These are phyloP conservation scores for Coemansia interrupta DNA, from an alignment of 192 early-diverging fungal genomes.

Conservation along the genomic window DNA sequence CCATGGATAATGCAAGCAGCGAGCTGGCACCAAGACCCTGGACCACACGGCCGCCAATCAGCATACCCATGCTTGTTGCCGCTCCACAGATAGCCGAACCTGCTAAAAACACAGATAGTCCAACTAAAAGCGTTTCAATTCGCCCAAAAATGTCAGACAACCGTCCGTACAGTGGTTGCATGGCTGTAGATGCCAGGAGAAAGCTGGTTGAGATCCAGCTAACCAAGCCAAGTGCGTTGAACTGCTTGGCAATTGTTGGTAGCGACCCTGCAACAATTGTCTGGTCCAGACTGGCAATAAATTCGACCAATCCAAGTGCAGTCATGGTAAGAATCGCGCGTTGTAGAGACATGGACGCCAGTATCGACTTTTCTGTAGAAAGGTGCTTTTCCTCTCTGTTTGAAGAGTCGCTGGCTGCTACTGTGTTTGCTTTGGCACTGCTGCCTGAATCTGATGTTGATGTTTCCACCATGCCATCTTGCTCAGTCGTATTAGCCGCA, in stretches of 20 bases:
- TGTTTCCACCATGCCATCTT: too few species aligned
- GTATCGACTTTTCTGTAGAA: background rate
- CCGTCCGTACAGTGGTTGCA: constrained; percentile 75
- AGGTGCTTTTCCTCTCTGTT: background rate
- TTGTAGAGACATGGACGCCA: background rate
- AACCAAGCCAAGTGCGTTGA: constrained; percentile 55
- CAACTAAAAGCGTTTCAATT: constrained; percentile 52
- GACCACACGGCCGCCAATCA: constrained; percentile 67
- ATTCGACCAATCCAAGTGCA: constrained; percentile 49
- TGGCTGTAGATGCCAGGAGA: constrained; percentile 64
- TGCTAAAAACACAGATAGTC: constrained; percentile 52
- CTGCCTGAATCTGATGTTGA: too few species aligned
- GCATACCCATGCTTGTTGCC: constrained; percentile 57
- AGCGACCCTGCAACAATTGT: constrained; percentile 66
- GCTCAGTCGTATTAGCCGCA: too few species aligned
- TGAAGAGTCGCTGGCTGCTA: too few species aligned
- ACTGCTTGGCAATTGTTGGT: constrained; percentile 56
- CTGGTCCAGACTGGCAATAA: constrained; percentile 59
- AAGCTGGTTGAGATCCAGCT: constrained; percentile 76
- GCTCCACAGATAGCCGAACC: constrained; percentile 55
- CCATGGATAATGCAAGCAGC: constrained; percentile 57
- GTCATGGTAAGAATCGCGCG: background rate
- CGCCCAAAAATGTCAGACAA: constrained; percentile 85
- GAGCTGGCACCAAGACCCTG: constrained; percentile 66
- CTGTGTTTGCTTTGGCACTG: too few species aligned